Evolutionary conservation across 1,139 yeast species (phyloP).

Genomic region (Lodderomyces margitis): DNA sequence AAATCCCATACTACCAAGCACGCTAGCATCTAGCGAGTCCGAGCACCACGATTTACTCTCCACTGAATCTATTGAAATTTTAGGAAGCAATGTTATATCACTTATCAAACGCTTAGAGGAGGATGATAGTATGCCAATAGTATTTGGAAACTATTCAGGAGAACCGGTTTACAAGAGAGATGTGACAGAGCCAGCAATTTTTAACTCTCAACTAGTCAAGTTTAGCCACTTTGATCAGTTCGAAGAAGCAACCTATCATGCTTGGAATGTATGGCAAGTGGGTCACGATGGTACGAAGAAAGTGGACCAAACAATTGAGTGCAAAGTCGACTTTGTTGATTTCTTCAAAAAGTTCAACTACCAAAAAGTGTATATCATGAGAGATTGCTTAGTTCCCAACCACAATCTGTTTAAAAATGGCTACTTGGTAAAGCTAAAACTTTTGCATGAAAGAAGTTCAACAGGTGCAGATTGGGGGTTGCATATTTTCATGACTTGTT

Average conservation of each 20-base stretch:
- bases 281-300: conserved; percentile 6
- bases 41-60: conserved; percentile 10
- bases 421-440: conserved; percentile 12
- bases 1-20: background rate
- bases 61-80: conserved; percentile 7
- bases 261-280: conserved; percentile 14
- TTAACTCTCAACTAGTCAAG: conserved; percentile 4
- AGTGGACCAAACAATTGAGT: conserved; percentile 8
- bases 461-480: background rate
- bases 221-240: conserved; percentile 6
- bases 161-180: conserved; percentile 9
- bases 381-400: conserved; percentile 12
- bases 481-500: conserved; percentile 7
- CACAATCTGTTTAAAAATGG: conserved; percentile 12
- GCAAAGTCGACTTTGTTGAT: conserved; percentile 9
- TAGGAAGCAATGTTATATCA: background rate
- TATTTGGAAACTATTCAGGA: conserved; percentile 13
- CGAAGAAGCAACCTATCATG: conserved; percentile 10
- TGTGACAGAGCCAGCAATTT: conserved; percentile 7
- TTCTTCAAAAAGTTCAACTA: conserved; percentile 8
- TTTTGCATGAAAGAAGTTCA: conserved; percentile 1
- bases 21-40: conserved; percentile 5
- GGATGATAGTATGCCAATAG: conserved; percentile 12
- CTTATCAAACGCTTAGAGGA: conserved; percentile 7
- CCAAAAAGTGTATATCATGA: conserved; percentile 10